A percentile compares a stretch with the other conserved stretches of the same genome.
Conservation (phyloP, 2,329 filamentous ascomycete genomes). For the Aspergillus ibericus region DNA sequence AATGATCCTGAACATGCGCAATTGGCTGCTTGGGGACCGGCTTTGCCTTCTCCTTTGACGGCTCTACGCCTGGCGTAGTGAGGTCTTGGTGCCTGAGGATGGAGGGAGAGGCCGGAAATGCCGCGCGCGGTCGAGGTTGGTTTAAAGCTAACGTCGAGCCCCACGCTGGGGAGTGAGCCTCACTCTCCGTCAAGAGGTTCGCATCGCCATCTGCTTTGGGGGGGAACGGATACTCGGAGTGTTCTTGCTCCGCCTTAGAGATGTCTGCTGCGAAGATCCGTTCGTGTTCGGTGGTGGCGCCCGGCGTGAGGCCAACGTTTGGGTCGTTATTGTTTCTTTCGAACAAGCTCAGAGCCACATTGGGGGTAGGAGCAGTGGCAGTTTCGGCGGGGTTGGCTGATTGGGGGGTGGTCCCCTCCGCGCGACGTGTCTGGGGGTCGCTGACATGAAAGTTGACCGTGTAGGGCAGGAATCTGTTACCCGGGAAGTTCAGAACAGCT, state of each 20-base stretch:
- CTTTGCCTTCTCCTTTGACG: constrained; percentile 21
- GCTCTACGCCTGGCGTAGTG: constrained; percentile 21
- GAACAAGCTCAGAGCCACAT: constrained; percentile 36
- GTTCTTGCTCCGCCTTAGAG: constrained; percentile 26
- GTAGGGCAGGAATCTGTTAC: constrained; percentile 80
- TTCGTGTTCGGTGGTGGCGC: constrained; percentile 45
- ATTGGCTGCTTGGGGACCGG: constrained; percentile 12
- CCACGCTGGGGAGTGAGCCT: constrained; percentile 76
- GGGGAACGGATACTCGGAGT: constrained; percentile 33
- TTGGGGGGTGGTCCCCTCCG: constrained; percentile 35
- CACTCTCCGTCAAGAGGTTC: constrained; percentile 64
- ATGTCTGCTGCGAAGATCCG: constrained; percentile 38
- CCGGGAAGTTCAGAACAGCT: constrained; percentile 8
- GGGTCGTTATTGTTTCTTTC: constrained; percentile 27
- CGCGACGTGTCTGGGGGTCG: constrained; percentile 40
- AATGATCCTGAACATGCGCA: constrained; percentile 15
- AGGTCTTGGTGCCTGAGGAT: constrained; percentile 67
- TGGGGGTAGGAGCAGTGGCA: constrained; percentile 26
- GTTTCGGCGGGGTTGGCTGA: constrained; percentile 27
- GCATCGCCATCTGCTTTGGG: constrained; percentile 38
- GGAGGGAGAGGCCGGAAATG: constrained; percentile 71
- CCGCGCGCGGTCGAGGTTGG: constrained; percentile 75
- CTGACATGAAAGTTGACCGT: constrained; percentile 81
- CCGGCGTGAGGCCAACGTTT: constrained; percentile 37
- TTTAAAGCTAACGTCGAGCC: constrained; percentile 64